Conservation (phyloP, 2,329 filamentous ascomycete genomes). For the Simplicillium sp. region DNA sequence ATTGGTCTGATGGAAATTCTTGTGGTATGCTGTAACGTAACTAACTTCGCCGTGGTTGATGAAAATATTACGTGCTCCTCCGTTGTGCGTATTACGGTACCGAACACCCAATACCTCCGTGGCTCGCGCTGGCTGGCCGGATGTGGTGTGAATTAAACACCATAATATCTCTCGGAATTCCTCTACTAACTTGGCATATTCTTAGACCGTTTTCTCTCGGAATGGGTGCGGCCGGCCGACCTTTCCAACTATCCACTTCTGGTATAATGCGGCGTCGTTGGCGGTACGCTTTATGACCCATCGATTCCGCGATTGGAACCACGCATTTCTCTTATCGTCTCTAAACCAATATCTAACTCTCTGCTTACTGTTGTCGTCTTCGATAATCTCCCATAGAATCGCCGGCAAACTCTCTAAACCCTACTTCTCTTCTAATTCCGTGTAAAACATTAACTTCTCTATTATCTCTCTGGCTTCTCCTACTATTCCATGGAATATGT, state of each 20-base stretch:
- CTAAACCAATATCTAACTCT: conserved; percentile 3
- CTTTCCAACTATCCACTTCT: background rate
- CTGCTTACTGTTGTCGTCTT: conserved; percentile 6
- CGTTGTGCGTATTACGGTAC: conserved; percentile 7
- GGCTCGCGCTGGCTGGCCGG: conserved; percentile 1
- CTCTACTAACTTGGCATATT: conserved; percentile 3
- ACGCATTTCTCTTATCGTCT: conserved; percentile 3
- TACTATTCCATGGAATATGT: background rate
- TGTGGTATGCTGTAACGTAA: conserved; percentile 14
- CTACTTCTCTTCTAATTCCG: background rate
- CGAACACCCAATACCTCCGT: conserved; percentile 5
- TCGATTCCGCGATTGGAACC: background rate
- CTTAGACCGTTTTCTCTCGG: background rate
- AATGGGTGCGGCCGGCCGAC: background rate
- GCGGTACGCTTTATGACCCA: background rate
- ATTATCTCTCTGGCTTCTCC: conserved; percentile 1
- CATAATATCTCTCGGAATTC: conserved; percentile 6
- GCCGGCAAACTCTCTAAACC: background rate
- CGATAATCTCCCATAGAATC: conserved; percentile 2
- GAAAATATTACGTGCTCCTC: conserved; percentile 7
- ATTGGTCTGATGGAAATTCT: conserved; percentile 11
- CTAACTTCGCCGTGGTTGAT: conserved; percentile 4
- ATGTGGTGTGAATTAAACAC: conserved; percentile 6
- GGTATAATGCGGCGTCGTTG: background rate
- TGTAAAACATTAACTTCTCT: background rate